phyloP scores from a whole-genome alignment of 2,329 filamentous ascomycete genomes.

The Plectosphaerella plurivora region DNA sequence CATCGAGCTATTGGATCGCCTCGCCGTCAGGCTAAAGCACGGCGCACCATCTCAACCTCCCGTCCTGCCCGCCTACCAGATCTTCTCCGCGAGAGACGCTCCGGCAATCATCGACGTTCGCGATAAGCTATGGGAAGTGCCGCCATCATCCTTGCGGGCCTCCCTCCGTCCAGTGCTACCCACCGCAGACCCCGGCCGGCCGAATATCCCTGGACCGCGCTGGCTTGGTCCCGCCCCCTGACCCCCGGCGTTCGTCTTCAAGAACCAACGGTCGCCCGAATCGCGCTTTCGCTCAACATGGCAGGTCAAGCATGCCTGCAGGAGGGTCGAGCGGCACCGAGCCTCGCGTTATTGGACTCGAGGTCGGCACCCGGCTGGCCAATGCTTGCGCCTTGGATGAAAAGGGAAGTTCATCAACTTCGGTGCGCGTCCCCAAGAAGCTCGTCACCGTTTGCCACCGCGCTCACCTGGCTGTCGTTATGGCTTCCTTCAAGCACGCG shows the following conservation, averaged over 20 bases:
- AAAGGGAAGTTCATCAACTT: background rate
- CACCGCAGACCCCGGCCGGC: too few relatives aligned
- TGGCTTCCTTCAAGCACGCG: background rate
- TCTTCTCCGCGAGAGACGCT: too few relatives aligned
- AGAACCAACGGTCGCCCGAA: background rate
- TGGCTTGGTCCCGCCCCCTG: too few relatives aligned
- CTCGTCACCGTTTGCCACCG: background rate
- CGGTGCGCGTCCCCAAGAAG: background rate
- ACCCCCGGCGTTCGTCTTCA: background rate
- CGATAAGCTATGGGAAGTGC: too few relatives aligned
- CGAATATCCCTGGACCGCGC: too few relatives aligned
- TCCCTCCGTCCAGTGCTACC: too few relatives aligned
- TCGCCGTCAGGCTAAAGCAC: too few relatives aligned
- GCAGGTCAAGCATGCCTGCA: background rate
- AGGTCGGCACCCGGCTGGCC: background rate
- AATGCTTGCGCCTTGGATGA: background rate
- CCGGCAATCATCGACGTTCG: too few relatives aligned
- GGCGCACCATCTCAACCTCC: too few relatives aligned
- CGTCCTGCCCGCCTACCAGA: too few relatives aligned
- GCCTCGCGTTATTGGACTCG: conserved; percentile 1
- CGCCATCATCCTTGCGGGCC: too few relatives aligned
- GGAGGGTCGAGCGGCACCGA: background rate
- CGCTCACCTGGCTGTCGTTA: background rate
- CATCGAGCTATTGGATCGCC: too few relatives aligned
- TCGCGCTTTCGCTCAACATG: conserved; percentile 3